Evolutionary conservation across 768 basidiomycete species (phyloP).

Genomic region (Tricholoma terreum): DNA sequence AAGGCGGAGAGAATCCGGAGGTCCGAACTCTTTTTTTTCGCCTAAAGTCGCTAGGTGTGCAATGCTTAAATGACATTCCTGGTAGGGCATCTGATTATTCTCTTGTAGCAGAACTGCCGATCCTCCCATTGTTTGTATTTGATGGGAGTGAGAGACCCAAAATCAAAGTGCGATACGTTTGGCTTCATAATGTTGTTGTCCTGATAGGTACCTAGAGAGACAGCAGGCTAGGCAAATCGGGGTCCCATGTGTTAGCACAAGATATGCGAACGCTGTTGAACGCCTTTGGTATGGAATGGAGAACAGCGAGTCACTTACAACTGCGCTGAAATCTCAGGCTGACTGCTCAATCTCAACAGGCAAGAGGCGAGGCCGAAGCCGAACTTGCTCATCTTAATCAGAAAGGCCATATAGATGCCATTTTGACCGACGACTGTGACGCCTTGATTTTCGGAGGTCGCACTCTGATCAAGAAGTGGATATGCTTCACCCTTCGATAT

Average conservation of each 20-base stretch:
- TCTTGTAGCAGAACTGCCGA: conserved; percentile 35
- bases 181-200: conserved; percentile 17
- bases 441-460: conserved; percentile 45
- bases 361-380: conserved; percentile 58
- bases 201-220: conserved; percentile 16
- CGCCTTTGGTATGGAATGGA: conserved; percentile 53
- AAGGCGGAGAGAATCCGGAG: conserved; percentile 70
- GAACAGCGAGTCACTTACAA: conserved; percentile 49
- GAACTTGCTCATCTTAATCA: conserved; percentile 46
- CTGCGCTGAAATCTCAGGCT: not conserved
- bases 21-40: conserved; percentile 69
- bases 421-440: conserved; percentile 50
- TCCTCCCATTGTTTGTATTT: conserved; percentile 72
- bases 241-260: conserved; percentile 39
- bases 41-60: conserved; percentile 47
- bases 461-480: conserved; percentile 39
- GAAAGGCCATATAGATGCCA: conserved; percentile 41
- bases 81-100: not conserved
- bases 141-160: conserved; percentile 67
- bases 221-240: conserved; percentile 40
- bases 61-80: conserved; percentile 18
- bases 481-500: not conserved
- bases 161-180: conserved; percentile 48
- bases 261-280: conserved; percentile 55
- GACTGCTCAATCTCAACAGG: conserved; percentile 19